phyloP scores from a whole-genome alignment of 495 filamentous ascomycete genomes.

The Chaetomidium leptoderma region DNA sequence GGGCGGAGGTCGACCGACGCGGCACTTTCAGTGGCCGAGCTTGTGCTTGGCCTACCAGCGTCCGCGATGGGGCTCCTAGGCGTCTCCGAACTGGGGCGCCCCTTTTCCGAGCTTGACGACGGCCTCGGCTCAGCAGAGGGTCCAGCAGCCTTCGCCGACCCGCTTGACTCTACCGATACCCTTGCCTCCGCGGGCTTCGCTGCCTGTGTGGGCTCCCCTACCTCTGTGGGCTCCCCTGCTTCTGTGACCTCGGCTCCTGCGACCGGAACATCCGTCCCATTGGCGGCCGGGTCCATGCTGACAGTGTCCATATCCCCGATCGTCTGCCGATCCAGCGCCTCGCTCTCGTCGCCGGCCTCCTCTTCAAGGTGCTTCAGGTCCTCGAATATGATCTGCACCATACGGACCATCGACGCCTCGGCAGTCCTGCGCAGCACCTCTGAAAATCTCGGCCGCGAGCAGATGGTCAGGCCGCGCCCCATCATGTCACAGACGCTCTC shows the following conservation, averaged over 20 bases:
- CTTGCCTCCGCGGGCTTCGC: conserved; percentile 29
- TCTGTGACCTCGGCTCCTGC: conserved; percentile 20
- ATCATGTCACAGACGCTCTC: conserved; percentile 99
- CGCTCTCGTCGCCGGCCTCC: conserved; percentile 56
- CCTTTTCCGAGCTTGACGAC: conserved; percentile 43
- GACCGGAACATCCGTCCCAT: conserved; percentile 54
- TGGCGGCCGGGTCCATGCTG: conserved; percentile 86
- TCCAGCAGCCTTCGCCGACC: no score
- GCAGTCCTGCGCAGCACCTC: conserved; percentile 87
- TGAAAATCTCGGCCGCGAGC: conserved; percentile 86
- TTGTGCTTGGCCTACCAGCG: conserved; percentile 30
- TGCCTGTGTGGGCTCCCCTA: conserved; percentile 24
- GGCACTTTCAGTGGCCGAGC: conserved; percentile 34
- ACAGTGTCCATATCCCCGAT: conserved; percentile 67
- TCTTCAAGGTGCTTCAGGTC: conserved; percentile 81
- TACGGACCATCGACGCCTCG: conserved; percentile 95
- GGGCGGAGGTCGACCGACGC: conserved; percentile 65
- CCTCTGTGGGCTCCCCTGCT: conserved; percentile 24
- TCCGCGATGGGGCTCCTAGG: conserved; percentile 16
- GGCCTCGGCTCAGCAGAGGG: conserved; percentile 45
- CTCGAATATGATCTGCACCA: conserved; percentile 97
- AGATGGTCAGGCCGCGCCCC: conserved; percentile 96
- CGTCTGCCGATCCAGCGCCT: conserved; percentile 55
- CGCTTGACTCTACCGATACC: no score
- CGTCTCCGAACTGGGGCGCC: conserved; percentile 26